Conservation (phyloP, 2,329 filamentous ascomycete genomes). For the Truncatella angustata region DNA sequence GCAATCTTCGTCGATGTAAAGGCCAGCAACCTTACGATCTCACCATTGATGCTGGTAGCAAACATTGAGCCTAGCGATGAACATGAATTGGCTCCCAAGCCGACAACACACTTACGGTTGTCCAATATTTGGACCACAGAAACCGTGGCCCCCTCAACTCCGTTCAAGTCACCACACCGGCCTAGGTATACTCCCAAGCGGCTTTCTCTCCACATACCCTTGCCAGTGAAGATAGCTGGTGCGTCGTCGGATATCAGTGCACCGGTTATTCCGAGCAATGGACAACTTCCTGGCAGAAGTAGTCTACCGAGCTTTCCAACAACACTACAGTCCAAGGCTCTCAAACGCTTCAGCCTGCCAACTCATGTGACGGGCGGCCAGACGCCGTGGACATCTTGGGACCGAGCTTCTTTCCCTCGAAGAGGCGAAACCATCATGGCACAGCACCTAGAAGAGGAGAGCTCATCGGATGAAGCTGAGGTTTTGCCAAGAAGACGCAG, state of each 20-base stretch:
- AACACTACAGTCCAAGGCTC: conserved; percentile 1
- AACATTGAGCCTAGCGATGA: conserved; percentile 5
- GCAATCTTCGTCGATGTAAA: background rate
- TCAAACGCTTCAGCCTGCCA: conserved; percentile 14
- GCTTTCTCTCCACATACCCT: conserved; percentile 18
- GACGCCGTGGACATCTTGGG: conserved; percentile 4
- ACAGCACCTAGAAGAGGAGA: background rate
- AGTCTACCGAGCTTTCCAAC: conserved; percentile 10
- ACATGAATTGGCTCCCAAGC: background rate
- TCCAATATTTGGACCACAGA: conserved; percentile 1
- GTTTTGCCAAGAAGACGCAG: conserved; percentile 4
- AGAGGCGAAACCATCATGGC: background rate
- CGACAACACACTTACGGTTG: background rate
- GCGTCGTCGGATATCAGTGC: conserved; percentile 19
- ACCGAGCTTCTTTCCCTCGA: background rate
- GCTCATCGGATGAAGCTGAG: background rate
- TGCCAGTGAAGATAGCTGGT: conserved; percentile 21
- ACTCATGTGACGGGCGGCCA: background rate
- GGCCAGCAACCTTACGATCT: conserved; percentile 18
- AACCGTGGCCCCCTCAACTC: background rate
- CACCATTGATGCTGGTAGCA: conserved; percentile 23
- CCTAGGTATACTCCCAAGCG: conserved; percentile 19
- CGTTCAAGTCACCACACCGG: conserved; percentile 10
- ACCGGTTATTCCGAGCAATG: conserved; percentile 9
- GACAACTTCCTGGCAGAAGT: conserved; percentile 7